Evolutionary conservation across 148 eudicot species (phyloP).

Genomic region (Nepenthes gracilis): DNA sequence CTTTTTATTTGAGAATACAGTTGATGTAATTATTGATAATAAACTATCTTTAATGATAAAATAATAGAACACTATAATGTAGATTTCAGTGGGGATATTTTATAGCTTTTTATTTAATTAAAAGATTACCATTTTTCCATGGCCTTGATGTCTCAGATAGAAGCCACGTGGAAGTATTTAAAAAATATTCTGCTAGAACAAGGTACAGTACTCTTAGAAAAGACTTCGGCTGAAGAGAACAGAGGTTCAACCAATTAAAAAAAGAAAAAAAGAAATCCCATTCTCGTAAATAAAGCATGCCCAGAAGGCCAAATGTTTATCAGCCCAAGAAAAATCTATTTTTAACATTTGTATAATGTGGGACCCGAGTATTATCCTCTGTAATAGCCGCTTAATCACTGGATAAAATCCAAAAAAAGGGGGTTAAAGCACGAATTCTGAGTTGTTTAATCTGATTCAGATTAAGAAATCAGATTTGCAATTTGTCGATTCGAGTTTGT

Average conservation of each 20-base stretch:
- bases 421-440: background rate
- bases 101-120: too few relatives aligned
- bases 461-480: background rate
- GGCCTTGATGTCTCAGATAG: background rate
- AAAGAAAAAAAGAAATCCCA: too few relatives aligned
- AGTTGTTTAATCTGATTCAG: background rate
- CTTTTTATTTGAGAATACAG: too few relatives aligned
- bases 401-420: background rate
- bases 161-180: slow-evolving; percentile 4
- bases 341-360: too few relatives aligned
- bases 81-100: too few relatives aligned
- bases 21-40: too few relatives aligned
- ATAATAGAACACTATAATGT: too few relatives aligned
- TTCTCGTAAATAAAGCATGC: slow-evolving; percentile 2
- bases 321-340: background rate
- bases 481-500: slow-evolving; percentile 1
- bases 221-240: background rate
- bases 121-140: too few relatives aligned
- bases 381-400: too few relatives aligned
- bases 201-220: slow-evolving; percentile 2
- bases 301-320: slow-evolving; percentile 8
- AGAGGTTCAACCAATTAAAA: background rate
- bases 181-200: slow-evolving; percentile 4
- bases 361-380: too few relatives aligned
- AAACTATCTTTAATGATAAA: too few relatives aligned